Base-by-base conservation (phyloP, 148 eudicot genomes). In the Arctostaphylos glauca region DNA sequence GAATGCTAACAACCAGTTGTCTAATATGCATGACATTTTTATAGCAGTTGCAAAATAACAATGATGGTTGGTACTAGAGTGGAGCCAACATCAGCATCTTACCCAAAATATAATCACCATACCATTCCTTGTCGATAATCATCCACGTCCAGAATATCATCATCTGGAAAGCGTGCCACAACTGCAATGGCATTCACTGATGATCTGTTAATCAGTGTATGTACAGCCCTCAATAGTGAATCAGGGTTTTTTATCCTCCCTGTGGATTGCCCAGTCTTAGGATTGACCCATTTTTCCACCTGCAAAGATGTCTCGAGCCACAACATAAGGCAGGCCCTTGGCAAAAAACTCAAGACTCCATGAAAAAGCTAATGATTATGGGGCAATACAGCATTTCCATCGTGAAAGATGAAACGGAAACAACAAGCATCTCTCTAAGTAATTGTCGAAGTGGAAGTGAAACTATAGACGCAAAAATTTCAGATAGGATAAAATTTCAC, bases 261-360 rank as follows among this genome's bases (percentile, higher is more conserved):
- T 16, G 94, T 93, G 70, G 99, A 94, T 84, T 92, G 93, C 80
- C 97, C 94, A 84, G 89, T 92, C 62, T 88, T 89, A n/a, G 85
- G 87, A 86, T 94, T 91, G 44, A 96, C 88, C 99, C 99, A 96
- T 82, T 92, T 94, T 76, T 96, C 98, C 54, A 94, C 93, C 98
- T 94, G 81, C 13, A 86, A 60, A 81, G 67, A 71, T 73, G 12
- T 21, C 50, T 70, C 5, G 6, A 48, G 67, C 41, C 47, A 64
- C 52, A 80, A 23, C 43, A 43, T 12, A 64, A 64, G 70, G 3
- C 13, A 83, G 25, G 80, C 66, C 18, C 7, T 43, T 50, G 74
- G 48, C 15, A 75, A 73, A 31, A 44, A 18, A 47, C 62, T 25
- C 74, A 53, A 68, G 59, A 43, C 21, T 9, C 9, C 43, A 60